These are phyloP conservation scores for Yamadazyma ubonensis DNA, from an alignment of 805 yeast genomes.

Conservation along the genomic window DNA sequence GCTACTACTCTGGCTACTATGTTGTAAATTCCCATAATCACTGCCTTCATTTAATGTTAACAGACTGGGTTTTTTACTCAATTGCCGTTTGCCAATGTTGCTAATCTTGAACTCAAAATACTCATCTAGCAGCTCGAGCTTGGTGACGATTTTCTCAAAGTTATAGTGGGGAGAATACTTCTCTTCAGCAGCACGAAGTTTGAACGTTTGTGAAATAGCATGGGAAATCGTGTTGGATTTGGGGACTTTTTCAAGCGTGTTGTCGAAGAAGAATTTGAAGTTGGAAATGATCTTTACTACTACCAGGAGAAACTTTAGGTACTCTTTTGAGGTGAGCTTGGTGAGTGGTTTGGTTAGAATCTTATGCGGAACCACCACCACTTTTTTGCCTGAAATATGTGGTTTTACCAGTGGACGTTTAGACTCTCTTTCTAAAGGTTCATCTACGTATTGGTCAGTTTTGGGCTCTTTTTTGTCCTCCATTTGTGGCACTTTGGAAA, in stretches of 20 bases:
- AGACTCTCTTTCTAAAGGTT: too few relatives aligned
- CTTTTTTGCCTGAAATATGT: conserved; percentile 19
- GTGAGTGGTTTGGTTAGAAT: conserved; percentile 42
- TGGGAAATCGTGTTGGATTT: conserved; percentile 5
- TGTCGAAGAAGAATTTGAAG: conserved; percentile 28
- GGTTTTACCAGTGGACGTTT: conserved; percentile 4
- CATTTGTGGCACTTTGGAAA: neutral
- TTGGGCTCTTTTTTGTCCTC: neutral
- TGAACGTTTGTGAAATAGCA: conserved; percentile 12
- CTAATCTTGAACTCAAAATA: conserved; percentile 16
- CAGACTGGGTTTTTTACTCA: conserved; percentile 2
- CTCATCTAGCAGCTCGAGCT: conserved; percentile 16
- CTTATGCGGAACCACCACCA: conserved; percentile 41
- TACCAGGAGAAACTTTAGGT: conserved; percentile 33
- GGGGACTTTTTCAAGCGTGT: conserved; percentile 14
- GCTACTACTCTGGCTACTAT: conserved; percentile 1
- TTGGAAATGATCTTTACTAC: conserved; percentile 38
- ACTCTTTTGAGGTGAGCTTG: conserved; percentile 36
- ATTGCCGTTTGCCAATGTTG: neutral
- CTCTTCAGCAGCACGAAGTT: conserved; percentile 9
- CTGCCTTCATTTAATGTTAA: neutral
- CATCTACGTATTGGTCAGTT: too few relatives aligned
- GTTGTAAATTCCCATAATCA: neutral
- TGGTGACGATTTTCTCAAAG: conserved; percentile 21
- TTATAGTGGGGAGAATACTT: conserved; percentile 12